phyloP scores from a whole-genome alignment of 1,284 basidiomycete species.

The Cronartium quercuum region DNA sequence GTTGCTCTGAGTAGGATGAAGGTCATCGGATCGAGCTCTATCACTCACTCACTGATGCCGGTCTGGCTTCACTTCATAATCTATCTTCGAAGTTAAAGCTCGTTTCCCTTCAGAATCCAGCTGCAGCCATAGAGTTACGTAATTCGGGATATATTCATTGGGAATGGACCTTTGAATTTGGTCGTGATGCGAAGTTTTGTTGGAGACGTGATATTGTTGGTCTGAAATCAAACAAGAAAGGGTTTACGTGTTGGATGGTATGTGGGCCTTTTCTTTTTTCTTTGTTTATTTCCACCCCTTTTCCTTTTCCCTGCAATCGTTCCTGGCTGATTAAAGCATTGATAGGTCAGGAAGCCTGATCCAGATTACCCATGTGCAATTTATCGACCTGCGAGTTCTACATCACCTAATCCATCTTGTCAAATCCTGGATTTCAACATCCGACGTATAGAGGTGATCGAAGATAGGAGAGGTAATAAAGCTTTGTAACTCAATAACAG shows the following conservation, averaged over 20 bases:
- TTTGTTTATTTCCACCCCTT: neutral
- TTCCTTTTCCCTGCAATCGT: neutral
- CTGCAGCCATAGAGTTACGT: conserved; percentile 3
- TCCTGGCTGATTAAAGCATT: neutral
- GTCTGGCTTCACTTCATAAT: neutral
- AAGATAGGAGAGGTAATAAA: conserved; percentile 17
- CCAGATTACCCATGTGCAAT: conserved; percentile 35
- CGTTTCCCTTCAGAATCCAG: conserved; percentile 15
- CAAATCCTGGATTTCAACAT: conserved; percentile 38
- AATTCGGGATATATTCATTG: conserved; percentile 23
- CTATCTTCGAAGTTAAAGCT: conserved; percentile 14
- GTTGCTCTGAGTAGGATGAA: neutral
- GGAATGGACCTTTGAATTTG: conserved; percentile 32
- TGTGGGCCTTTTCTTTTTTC: neutral
- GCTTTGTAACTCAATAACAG: neutral
- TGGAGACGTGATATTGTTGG: conserved; percentile 28
- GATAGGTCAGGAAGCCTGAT: conserved; percentile 28
- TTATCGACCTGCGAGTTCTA: conserved; percentile 15
- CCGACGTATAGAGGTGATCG: conserved; percentile 15
- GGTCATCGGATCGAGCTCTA: conserved; percentile 5
- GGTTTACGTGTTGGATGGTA: conserved; percentile 35
- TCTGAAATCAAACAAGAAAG: conserved; percentile 12
- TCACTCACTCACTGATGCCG: conserved; percentile 9
- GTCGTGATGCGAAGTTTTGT: conserved; percentile 9
- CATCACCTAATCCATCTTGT: neutral